These are phyloP conservation scores for Cystobasidiaceae sp. DNA, from an alignment of 1,284 basidiomycete genomes.

Conservation along the genomic window DNA sequence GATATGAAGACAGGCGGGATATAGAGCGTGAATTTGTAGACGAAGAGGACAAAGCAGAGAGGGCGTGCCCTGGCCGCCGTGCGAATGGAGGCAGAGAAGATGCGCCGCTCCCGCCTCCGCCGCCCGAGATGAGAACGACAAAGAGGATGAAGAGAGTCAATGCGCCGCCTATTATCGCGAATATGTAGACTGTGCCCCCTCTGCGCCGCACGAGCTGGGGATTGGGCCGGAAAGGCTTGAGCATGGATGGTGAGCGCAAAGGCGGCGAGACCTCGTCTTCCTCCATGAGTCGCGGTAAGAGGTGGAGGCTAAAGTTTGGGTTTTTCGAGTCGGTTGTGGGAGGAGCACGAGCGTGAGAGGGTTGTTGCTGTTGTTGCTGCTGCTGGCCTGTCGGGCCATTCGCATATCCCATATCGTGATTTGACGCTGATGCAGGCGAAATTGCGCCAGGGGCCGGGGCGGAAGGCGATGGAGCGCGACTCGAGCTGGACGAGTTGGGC, in stretches of 20 bases:
- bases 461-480: not conserved
- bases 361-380: not conserved
- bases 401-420: not conserved
- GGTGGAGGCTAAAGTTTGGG: conserved; percentile 16
- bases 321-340: not conserved
- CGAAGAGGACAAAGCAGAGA: conserved; percentile 6
- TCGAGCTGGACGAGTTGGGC: not conserved
- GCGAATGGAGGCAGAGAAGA: not conserved
- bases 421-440: not conserved
- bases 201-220: conserved; percentile 12
- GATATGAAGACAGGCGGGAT: conserved; percentile 23
- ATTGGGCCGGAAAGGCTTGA: conserved; percentile 26
- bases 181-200: conserved; percentile 16
- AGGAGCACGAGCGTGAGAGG: too few species aligned
- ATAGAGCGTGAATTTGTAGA: not conserved
- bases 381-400: not conserved
- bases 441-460: not conserved
- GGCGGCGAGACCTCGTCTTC: conserved; percentile 16
- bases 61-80: not conserved
- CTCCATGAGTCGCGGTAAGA: conserved; percentile 3
- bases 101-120: not conserved
- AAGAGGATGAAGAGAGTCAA: conserved; percentile 19
- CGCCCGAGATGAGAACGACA: conserved; percentile 1
- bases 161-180: conserved; percentile 8
- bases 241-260: conserved; percentile 21